Percentiles rank a stretch among this genome's conserved stretches.
Conservation (phyloP, 176 grass and related monocot genomes). For the Cenchrus purpureus region DNA sequence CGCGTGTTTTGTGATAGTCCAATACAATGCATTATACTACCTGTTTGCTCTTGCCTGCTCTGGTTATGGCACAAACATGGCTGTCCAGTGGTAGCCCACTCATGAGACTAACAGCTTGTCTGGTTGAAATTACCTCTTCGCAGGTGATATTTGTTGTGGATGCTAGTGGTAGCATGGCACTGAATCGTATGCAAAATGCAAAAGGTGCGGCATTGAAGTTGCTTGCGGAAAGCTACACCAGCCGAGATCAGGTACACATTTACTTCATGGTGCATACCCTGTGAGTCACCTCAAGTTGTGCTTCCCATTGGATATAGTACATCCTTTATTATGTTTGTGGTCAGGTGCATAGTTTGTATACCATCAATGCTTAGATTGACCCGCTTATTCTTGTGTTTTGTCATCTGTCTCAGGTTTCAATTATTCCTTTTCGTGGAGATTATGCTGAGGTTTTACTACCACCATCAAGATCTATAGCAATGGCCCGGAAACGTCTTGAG, state of each 20-base stretch:
- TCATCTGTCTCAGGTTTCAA: slow-evolving; percentile 70
- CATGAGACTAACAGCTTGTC: not conserved
- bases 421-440: slow-evolving; percentile 98
- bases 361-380: slow-evolving; percentile 11
- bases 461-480: slow-evolving; percentile 97
- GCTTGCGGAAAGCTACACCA: slow-evolving; percentile 98
- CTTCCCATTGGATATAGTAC: not conserved
- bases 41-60: slow-evolving; percentile 6
- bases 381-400: slow-evolving; percentile 13
- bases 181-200: slow-evolving; percentile 99
- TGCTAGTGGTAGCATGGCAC: slow-evolving; percentile 99
- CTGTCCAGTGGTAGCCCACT: not conserved
- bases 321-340: not conserved
- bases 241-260: slow-evolving; percentile 90
- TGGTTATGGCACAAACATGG: not conserved
- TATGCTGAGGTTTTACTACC: slow-evolving; percentile 97
- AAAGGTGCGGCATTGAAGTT: slow-evolving; percentile 95
- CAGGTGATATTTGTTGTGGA: slow-evolving; percentile 98
- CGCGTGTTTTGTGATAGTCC: not conserved
- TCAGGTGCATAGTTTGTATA: slow-evolving; percentile 26
- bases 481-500: slow-evolving; percentile 96
- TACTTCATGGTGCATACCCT: slow-evolving; percentile 17
- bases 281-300: slow-evolving; percentile 7
- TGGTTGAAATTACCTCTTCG: slow-evolving; percentile 36
- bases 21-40: slow-evolving; percentile 11